These are phyloP conservation scores for Backusella australiensis DNA, from an alignment of 192 early-diverging fungal species.

Conservation along the genomic window DNA sequence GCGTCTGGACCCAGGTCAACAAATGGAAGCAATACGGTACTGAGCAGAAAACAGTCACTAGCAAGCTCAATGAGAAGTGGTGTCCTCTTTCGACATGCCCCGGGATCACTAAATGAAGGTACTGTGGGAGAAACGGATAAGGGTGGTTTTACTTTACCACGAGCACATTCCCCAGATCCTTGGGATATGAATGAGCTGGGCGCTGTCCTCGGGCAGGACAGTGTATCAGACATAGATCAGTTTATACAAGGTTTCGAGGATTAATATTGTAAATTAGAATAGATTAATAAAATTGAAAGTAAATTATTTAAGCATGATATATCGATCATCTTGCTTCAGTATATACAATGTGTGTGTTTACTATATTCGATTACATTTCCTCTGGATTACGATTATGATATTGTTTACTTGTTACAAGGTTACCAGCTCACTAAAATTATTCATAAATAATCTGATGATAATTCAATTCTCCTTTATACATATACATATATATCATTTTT, in stretches of 20 bases:
- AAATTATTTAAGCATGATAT: not conserved
- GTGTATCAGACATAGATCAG: not conserved
- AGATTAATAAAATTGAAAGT: not conserved
- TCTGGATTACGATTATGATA: no score
- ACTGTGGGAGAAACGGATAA: not conserved
- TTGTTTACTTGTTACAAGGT: no score
- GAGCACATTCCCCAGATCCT: not conserved
- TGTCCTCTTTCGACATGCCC: not conserved
- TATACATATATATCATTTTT: no score
- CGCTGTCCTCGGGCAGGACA: not conserved
- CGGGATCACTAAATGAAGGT: not conserved
- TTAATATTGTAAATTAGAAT: not conserved
- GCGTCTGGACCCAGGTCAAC: not conserved
- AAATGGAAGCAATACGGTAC: not conserved
- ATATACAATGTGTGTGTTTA: no score
- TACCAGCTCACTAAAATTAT: no score
- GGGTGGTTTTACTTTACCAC: not conserved
- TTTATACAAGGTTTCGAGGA: constrained; percentile 16
- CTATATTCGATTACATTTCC: no score
- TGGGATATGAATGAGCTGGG: not conserved
- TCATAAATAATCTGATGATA: no score
- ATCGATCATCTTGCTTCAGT: no score
- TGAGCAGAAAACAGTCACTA: constrained; percentile 12
- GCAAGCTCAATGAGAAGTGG: not conserved
- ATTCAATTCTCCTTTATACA: no score